Evolutionary conservation across 2,329 filamentous ascomycete species (phyloP), one percentile per base, ranked within the genome.

Genomic region (Aspergillus nomiae): DNA sequence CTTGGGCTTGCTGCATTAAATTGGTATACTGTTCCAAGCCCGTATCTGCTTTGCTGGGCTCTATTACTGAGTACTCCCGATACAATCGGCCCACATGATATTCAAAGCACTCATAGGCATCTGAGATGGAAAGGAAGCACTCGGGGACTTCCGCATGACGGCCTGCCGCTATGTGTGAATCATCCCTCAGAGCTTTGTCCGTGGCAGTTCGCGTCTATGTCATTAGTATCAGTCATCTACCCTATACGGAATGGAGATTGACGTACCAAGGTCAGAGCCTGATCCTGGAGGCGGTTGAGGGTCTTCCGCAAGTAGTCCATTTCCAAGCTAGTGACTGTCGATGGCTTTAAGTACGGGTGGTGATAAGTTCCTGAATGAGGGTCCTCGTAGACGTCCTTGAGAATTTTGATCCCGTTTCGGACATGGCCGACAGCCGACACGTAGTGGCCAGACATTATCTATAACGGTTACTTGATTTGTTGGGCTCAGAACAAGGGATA

Each of bases 321-420:
- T 43, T 64, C 63, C 28, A 64, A 36, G 10, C n/a, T 53, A 19
- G 63, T 51, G n/a, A 62, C 60, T 14, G 57, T 64, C 10, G 63
- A 64, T 8, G 63, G 57, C 14, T 30, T 46, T 19, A 64, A 63
- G 46, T 62, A 60, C 11, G 60, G 67, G 56, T 61, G 65, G n/a
- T 45, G 53, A 16, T 57, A 64, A 41, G 56, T 55, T 10, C 60
- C 63, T 9, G 63, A 60, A 14, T 41, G 24, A 12, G 60, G 38
- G 38, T 41, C 38, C 38, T 41, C 38, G 38, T 41, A n/a, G 7
- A 41, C 38, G 5, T 41, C 38, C 38, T 41, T 8, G 19, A 41
- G 38, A 41, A 41, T 41, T 41, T 10, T 41, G 16, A 41, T n/a
- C 38, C 38, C 38, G 19, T 14, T 41, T n/a, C 38, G 38, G 3